These are phyloP conservation scores for Vaccinium vitisidaea DNA, from an alignment of 148 eudicot genomes.

Conservation along the genomic window DNA sequence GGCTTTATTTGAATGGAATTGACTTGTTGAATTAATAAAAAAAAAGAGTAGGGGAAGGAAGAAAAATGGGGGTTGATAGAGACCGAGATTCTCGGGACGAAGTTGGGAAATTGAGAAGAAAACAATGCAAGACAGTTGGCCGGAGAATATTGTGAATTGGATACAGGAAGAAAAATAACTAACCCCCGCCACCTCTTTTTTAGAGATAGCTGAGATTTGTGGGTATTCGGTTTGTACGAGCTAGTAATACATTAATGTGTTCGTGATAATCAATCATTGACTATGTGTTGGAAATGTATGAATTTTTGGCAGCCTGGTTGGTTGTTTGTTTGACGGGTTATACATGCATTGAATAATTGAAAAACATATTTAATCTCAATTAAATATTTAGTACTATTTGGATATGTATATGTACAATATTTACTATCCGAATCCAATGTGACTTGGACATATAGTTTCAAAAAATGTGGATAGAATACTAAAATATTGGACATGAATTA, in stretches of 20 bases:
- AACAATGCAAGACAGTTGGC: slow-evolving; percentile 35
- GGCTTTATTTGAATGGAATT: too few relatives aligned
- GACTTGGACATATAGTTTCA: not conserved
- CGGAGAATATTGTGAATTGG: slow-evolving; percentile 35
- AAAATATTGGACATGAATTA: not conserved
- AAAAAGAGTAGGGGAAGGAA: slow-evolving; percentile 5
- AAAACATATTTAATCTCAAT: not conserved
- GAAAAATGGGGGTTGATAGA: not conserved
- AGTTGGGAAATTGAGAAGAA: not conserved
- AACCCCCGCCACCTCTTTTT: not conserved
- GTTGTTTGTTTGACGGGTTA: not conserved
- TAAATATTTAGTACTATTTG: not conserved
- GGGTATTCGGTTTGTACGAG: not conserved
- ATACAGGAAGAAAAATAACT: not conserved
- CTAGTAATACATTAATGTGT: not conserved
- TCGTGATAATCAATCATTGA: not conserved
- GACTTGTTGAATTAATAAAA: too few relatives aligned
- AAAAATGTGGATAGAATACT: not conserved
- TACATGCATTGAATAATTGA: not conserved
- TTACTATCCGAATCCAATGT: not conserved
- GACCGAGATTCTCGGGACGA: slow-evolving; percentile 35
- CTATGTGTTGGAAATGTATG: not conserved
- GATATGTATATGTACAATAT: not conserved
- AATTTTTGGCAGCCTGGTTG: not conserved
- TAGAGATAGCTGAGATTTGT: not conserved